Percentiles rank a stretch among this genome's conserved stretches.
Conservation (phyloP, 257 asterid genomes). For the Henckelia pumila region DNA sequence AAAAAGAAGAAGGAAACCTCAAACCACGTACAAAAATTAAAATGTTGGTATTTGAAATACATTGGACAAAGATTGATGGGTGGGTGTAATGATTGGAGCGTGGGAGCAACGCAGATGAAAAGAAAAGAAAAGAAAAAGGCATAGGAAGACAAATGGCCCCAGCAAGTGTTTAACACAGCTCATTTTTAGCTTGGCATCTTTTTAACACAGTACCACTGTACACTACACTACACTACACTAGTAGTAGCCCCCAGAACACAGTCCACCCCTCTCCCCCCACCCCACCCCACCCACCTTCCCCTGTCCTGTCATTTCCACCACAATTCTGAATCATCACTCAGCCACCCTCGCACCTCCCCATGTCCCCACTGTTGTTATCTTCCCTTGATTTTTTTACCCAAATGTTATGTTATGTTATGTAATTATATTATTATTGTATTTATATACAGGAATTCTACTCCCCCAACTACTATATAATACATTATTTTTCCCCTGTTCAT, state of each 20-base stretch:
- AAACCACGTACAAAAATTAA: too few relatives aligned
- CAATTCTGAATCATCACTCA: constrained; percentile 44
- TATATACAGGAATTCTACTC: neutral
- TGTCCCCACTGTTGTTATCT: too few relatives aligned
- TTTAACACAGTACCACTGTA: constrained; percentile 24
- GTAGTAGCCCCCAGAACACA: neutral
- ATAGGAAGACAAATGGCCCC: neutral
- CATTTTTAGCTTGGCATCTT: constrained; percentile 47
- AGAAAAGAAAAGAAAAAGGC: too few relatives aligned
- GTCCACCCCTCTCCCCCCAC: neutral
- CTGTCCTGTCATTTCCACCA: constrained; percentile 67
- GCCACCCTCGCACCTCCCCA: constrained; percentile 4
- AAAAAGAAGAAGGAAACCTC: too few relatives aligned
- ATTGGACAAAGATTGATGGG: neutral
- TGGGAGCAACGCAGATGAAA: constrained; percentile 20
- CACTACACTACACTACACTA: constrained; percentile 12
- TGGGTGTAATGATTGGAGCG: constrained; percentile 27
- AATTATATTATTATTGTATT: too few relatives aligned
- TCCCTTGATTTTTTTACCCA: too few relatives aligned
- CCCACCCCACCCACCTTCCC: constrained; percentile 2
- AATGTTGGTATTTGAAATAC: neutral
- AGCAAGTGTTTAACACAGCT: constrained; percentile 20
- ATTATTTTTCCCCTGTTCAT: neutral
- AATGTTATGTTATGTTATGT: too few relatives aligned
- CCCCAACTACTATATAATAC: neutral